Evolutionary conservation across 495 filamentous ascomycete genomes (phyloP), one percentile per base, ranked within the genome.

Genomic region (Annulohypoxylon moriforme): DNA sequence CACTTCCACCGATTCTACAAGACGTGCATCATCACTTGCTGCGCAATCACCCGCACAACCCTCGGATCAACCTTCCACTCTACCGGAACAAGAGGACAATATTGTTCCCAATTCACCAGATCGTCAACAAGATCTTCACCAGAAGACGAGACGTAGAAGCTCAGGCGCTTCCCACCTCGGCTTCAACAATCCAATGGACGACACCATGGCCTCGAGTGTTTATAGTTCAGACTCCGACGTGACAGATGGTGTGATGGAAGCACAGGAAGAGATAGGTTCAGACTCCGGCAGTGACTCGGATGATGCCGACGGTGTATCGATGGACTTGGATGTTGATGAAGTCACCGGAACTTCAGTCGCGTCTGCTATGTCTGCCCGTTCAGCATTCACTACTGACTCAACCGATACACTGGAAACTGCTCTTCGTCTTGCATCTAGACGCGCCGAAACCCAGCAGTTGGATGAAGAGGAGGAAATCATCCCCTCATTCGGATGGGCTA

Each of bases 391-490:
- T 4, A 88, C 85, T 14, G 88, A 87, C 1, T 90, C 90, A 2
- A 93, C 87, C 61, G 88, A 84, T 24, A 86, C 88, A 25, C 79
- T 97, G 10, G 93, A 97, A 59, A 88, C 92, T 55, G 90, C 89
- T 38, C 82, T 97, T n/a, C 86, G 89, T 52, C 87, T 91, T 67
- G 94, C 94, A 3, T 88, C 92, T 7, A 86, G 85, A 50, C 86
- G 88, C 75, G 93, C 94, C 27, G 92, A 89, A 42, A 82, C 92
- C 10, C 84, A 92, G 63, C 87, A 87, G 2, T 86, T 92, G 79
- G 92, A 93, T 55, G 89, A 94, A 46, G 92, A 91, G 6, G 90
- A 93, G 60, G 92, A 96, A 67, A 89, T 94, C 60, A 90, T 97
- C 62, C 93, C 93, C 11, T 84, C 85, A 60, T 78, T 84, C 77